Evolutionary conservation across 768 basidiomycete species (phyloP).

Genomic region (Mycena vitilis): DNA sequence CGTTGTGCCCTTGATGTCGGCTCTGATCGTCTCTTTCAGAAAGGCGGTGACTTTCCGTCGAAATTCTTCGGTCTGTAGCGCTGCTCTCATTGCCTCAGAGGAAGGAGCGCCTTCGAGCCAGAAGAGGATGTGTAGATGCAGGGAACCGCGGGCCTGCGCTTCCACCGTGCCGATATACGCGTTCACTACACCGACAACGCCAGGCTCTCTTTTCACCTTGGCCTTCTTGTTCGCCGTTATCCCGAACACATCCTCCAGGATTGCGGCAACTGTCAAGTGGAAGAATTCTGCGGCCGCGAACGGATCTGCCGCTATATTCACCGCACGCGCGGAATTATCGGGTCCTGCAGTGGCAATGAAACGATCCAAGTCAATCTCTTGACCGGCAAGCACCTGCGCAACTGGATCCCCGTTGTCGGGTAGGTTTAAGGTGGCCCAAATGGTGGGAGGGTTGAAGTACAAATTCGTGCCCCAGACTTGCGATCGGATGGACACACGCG

Average conservation of each 20-base stretch:
- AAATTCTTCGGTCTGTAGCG: conserved; percentile 41
- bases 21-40: conserved; percentile 46
- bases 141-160: conserved; percentile 33
- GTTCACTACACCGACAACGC: no score
- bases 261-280: conserved; percentile 39
- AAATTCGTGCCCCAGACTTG: conserved; percentile 45
- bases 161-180: conserved; percentile 40
- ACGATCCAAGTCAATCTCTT: conserved; percentile 58
- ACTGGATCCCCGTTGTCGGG: conserved; percentile 45
- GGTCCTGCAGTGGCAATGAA: no score
- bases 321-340: no score
- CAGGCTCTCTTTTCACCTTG: no score
- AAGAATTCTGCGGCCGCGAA: conserved; percentile 50
- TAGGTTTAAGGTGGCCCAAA: conserved; percentile 58
- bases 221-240: no score
- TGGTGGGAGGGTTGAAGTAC: conserved; percentile 41
- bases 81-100: conserved; percentile 11
- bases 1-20: conserved; percentile 40
- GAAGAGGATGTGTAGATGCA: conserved; percentile 45
- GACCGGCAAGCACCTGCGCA: conserved; percentile 55
- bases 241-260: conserved; percentile 45
- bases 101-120: conserved; percentile 41
- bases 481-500: conserved; percentile 35
- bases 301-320: conserved; percentile 45
- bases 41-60: conserved; percentile 39